Base-by-base conservation (phyloP, 768 basidiomycete species). In the Pleurotus tuber-regium region DNA sequence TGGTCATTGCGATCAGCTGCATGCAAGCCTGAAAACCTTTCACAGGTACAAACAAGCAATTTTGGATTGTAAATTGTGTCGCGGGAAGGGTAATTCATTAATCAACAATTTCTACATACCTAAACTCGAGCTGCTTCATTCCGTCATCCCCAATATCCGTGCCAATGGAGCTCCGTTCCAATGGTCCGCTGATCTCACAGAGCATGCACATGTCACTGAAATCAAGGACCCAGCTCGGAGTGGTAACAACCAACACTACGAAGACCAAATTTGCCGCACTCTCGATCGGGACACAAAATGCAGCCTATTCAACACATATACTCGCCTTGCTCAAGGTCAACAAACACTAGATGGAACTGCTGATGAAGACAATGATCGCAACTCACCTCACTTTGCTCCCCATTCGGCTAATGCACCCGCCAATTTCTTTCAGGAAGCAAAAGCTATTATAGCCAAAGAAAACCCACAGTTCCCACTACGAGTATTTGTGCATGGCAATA, bases 111-210 rank as follows among this genome's bases (percentile, higher is more conserved):
- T 61, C 54, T 29, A 60, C 21, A 69, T 72, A 25, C 68, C 61
- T 0, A 72, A 72, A 50, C 57, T 69, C 19, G 67, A 66, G 49
- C 30, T 62, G 14, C 48, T 69, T 21, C 63, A 66, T 10, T 59
- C 54, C 26, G 54, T 69, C 16, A 3, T 28, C 1, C 3, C n/a
- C 0, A 54, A 51, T n/a, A 63, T 61, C 14, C 16, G 38, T 4
- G n/a, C n/a, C 0, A 53, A 54, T 26, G 67, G 67, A 14, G 54
- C 58, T n/a, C 42, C 59, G 2, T 43, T 56, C 2, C 60, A 70
- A 30, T 61, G 54, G 52, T 56, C 61, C 41, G 56, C 59, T 4
- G 59, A 68, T 41, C 52, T 59, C 21, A 55, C 54, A n/a, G 59
- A 68, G 47, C 41, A 54, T 10, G 30, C 63, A 10, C 56, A 65